Evolutionary conservation across 2,329 filamentous ascomycete species (phyloP).

Genomic region (Ceratocystis destructans): DNA sequence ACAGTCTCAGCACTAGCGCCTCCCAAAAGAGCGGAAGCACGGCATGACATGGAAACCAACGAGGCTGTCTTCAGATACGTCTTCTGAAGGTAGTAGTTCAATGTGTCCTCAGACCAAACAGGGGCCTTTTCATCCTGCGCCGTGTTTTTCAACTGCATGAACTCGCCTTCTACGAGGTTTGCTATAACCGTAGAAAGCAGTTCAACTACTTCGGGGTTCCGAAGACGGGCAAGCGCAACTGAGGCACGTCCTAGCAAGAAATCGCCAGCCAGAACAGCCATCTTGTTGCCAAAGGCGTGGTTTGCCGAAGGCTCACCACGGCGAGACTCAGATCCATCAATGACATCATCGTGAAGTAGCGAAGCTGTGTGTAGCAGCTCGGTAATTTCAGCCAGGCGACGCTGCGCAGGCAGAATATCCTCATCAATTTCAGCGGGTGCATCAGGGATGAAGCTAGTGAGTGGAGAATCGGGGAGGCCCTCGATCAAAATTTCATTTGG

Average conservation of each 20-base stretch:
- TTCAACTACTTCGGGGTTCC: conserved; percentile 89
- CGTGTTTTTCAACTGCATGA: conserved; percentile 99
- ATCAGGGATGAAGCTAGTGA: conserved; percentile 32
- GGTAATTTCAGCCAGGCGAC: conserved; percentile 87
- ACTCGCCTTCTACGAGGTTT: conserved; percentile 94
- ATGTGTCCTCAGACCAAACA: conserved; percentile 71
- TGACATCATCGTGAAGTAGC: conserved; percentile 93
- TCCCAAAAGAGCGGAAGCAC: conserved; percentile 75
- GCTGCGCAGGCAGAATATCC: conserved; percentile 81
- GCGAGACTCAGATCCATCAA: conserved; percentile 78
- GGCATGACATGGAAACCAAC: conserved; percentile 89
- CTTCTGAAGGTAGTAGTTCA: conserved; percentile 92
- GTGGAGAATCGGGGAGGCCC: conserved; percentile 48
- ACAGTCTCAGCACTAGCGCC: conserved; percentile 64
- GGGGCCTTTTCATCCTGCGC: conserved; percentile 74
- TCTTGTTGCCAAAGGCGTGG: conserved; percentile 94
- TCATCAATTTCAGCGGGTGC: conserved; percentile 31
- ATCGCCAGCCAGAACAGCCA: conserved; percentile 95
- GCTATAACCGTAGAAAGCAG: conserved; percentile 91
- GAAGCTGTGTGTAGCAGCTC: conserved; percentile 96
- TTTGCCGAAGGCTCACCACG: conserved; percentile 81
- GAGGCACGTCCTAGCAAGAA: conserved; percentile 88
- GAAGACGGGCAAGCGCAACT: conserved; percentile 75
- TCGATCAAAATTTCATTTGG: conserved; percentile 54
- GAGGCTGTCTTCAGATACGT: conserved; percentile 96